These are phyloP conservation scores for Phytophthora ohioensis DNA, from an alignment of 352 stramenopile species.

Conservation along the genomic window DNA sequence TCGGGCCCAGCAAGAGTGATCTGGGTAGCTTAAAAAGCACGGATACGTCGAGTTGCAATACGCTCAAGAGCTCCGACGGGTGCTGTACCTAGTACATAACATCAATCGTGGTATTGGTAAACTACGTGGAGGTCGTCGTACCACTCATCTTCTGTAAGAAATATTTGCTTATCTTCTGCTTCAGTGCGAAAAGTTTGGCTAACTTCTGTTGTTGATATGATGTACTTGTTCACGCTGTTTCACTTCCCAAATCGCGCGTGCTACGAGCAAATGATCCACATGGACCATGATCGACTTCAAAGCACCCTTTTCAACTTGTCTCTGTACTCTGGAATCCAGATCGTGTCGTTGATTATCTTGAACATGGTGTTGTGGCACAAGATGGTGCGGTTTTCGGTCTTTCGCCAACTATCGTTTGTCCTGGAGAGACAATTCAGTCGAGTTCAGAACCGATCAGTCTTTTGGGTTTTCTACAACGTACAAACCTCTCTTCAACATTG, in stretches of 20 bases:
- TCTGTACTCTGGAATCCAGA: constrained; percentile 40
- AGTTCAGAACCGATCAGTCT: constrained; percentile 41
- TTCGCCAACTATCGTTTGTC: constrained; percentile 50
- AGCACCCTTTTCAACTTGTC: constrained; percentile 29
- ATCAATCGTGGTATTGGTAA: constrained; percentile 47
- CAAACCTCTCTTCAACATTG: constrained; percentile 39
- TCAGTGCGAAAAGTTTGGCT: too few relatives aligned
- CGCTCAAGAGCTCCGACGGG: constrained; percentile 18
- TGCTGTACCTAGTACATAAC: constrained; percentile 49
- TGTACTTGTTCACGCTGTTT: constrained; percentile 31
- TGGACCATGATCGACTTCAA: constrained; percentile 17
- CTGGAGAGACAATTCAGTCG: constrained; percentile 36
- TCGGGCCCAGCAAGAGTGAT: constrained; percentile 1
- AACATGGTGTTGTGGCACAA: constrained; percentile 19
- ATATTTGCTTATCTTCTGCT: too few relatives aligned
- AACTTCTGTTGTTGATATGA: constrained; percentile 3
- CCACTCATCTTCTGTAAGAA: constrained; percentile 47
- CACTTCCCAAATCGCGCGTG: constrained; percentile 39
- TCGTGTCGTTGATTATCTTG: constrained; percentile 45
- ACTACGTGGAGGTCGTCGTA: constrained; percentile 47
- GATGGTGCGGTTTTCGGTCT: constrained; percentile 29
- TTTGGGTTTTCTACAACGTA: constrained; percentile 47
- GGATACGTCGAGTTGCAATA: constrained; percentile 13
- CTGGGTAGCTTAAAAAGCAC: background rate
- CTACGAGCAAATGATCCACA: constrained; percentile 29